Percentiles rank a stretch among this genome's conserved stretches.
These are phyloP conservation scores for Globisporangium heterothallicum DNA, from an alignment of 352 stramenopile genomes.

Conservation along the genomic window DNA sequence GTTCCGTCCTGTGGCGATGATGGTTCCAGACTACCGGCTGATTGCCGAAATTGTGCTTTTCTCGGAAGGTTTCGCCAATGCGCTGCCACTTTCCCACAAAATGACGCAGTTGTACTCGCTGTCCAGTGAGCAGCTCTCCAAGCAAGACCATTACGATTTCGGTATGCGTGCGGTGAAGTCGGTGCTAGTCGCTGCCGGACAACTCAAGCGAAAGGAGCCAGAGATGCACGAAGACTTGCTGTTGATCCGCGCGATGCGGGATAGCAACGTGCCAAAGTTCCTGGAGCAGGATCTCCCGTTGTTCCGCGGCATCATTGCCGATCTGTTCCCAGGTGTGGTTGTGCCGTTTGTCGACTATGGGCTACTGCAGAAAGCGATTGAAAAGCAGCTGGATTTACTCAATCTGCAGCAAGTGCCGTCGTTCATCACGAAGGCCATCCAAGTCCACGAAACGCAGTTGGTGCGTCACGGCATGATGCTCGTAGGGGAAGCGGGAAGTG, in stretches of 20 bases:
- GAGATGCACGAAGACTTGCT: slow-evolving; percentile 93
- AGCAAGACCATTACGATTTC: slow-evolving; percentile 95
- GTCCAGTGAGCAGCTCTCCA: slow-evolving; percentile 91
- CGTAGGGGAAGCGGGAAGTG: slow-evolving; percentile 86
- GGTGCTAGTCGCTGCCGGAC: slow-evolving; percentile 90
- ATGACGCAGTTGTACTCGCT: slow-evolving; percentile 93
- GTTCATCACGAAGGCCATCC: slow-evolving; percentile 85
- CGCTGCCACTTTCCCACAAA: slow-evolving; percentile 89
- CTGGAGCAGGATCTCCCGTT: slow-evolving; percentile 92
- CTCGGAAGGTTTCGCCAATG: slow-evolving; percentile 92
- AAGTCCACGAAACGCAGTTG: slow-evolving; percentile 88
- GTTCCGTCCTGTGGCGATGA: slow-evolving; percentile 93
- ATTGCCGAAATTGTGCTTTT: slow-evolving; percentile 95
- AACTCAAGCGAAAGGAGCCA: slow-evolving; percentile 92
- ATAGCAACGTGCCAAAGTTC: slow-evolving; percentile 95
- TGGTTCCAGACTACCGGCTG: slow-evolving; percentile 92
- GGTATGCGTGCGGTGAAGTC: slow-evolving; percentile 93
- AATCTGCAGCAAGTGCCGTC: slow-evolving; percentile 81
- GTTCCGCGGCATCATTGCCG: slow-evolving; percentile 92
- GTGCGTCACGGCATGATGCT: slow-evolving; percentile 95
- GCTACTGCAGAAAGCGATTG: slow-evolving; percentile 84
- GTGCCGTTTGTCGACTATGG: slow-evolving; percentile 94
- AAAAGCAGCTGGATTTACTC: slow-evolving; percentile 67
- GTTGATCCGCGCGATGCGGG: slow-evolving; percentile 94
- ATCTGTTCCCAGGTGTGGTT: slow-evolving; percentile 92